Percentiles rank a stretch among this genome's conserved stretches.
These are phyloP conservation scores for Leccinum subtestaceum DNA, from an alignment of 768 basidiomycete species.

Conservation along the genomic window DNA sequence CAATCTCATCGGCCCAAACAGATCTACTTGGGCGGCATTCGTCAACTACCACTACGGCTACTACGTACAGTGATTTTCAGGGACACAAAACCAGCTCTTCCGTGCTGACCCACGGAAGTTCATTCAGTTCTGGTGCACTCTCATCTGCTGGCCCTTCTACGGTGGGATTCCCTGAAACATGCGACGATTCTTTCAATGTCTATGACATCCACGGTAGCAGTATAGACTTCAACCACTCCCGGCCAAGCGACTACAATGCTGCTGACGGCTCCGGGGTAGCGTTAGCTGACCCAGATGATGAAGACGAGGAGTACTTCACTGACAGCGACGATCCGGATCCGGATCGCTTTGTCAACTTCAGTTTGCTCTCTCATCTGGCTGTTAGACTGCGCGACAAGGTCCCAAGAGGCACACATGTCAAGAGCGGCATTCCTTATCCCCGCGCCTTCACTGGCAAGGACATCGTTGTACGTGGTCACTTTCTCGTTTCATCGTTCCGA, in stretches of 20 bases:
- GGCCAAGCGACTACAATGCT: slow-evolving; percentile 18
- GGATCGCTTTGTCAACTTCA: slow-evolving; percentile 82
- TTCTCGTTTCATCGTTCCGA: not conserved
- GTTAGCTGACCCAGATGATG: slow-evolving; percentile 27
- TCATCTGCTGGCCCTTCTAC: slow-evolving; percentile 27
- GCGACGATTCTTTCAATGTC: slow-evolving; percentile 19
- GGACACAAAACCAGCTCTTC: slow-evolving; percentile 17
- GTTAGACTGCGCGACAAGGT: slow-evolving; percentile 89
- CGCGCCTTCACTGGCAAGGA: slow-evolving; percentile 93
- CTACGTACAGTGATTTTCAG: slow-evolving; percentile 20
- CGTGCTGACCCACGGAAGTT: slow-evolving; percentile 12
- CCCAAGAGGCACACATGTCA: slow-evolving; percentile 81
- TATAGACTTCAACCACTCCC: slow-evolving; percentile 24
- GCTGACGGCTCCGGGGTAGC: slow-evolving; percentile 18
- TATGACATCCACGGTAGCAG: slow-evolving; percentile 19
- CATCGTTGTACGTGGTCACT: slow-evolving; percentile 68
- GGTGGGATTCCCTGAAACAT: slow-evolving; percentile 14
- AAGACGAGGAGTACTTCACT: slow-evolving; percentile 32
- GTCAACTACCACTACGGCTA: slow-evolving; percentile 27
- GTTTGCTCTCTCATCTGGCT: slow-evolving; percentile 84
- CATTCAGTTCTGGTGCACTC: slow-evolving; percentile 17
- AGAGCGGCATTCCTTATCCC: slow-evolving; percentile 90
- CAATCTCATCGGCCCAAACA: slow-evolving; percentile 26
- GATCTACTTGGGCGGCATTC: slow-evolving; percentile 24
- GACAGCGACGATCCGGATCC: slow-evolving; percentile 64